Base-by-base conservation (phyloP, 139 green algal species). In the Pleodorina starrii region DNA sequence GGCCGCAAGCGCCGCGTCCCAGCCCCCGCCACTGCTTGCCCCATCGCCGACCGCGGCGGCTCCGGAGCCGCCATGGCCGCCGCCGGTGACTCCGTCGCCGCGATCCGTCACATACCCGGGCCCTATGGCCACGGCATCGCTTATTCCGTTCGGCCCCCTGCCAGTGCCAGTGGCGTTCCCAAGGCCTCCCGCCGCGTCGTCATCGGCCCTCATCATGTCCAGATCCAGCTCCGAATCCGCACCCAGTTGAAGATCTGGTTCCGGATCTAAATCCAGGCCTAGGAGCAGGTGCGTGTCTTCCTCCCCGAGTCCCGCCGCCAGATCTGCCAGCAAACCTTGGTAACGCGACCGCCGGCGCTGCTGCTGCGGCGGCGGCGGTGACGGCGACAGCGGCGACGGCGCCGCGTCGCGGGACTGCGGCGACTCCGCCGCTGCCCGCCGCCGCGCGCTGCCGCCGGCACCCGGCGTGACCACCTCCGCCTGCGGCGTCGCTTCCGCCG, bases 261-360 rank as follows among this genome's bases (percentile, higher is more conserved):
- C 54, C 21, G 54, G 54, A 66, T 66, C 9, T 25, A 66, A 12
- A 66, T 25, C 50, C 35, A 21, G 40, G 12, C 12, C 72, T 23
- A 50, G 17, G 29, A 74, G 59, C 42, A 87, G 29, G 60, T 40
- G 42, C 17, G 80, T 77, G 60, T 88, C 82, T 5, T 68, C 82
- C 35, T 88, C 82, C 5, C 44, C 35, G 19, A 88, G 82, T 2
- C 63, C 82, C 11, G 44, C 44, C 0, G 82, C 82, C 68, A 88
- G 66, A 7, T 88, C 66, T 23, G 82, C 82, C 19, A 88, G 66
- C 44, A 68, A 44, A 5, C 82, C 82, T 43, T 79, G 44, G 46
- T 88, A 88, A 1, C 66, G 82, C 1, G 63, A 44, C 82, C 14
- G 54, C 51, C 78, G 78, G 5, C 25, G 43, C 23, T 0, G 42